Evolutionary conservation across 768 basidiomycete species (phyloP).

Genomic region (Trametopsis cervina): DNA sequence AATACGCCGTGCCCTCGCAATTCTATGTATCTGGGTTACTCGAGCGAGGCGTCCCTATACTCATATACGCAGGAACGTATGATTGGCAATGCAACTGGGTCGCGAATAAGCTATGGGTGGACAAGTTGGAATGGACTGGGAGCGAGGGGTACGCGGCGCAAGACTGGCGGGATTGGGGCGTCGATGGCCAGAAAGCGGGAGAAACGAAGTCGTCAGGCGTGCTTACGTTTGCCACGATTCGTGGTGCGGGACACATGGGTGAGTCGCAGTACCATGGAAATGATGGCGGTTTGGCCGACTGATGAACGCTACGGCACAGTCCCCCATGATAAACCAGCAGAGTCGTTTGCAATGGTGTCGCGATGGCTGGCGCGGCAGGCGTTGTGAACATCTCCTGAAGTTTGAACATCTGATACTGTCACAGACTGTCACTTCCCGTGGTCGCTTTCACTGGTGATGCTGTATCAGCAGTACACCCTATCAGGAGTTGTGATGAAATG

Average conservation of each 20-base stretch:
- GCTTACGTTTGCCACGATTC: constrained; percentile 58
- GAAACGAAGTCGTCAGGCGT: constrained; percentile 46
- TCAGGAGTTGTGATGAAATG: too few relatives aligned
- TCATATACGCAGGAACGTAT: constrained; percentile 70
- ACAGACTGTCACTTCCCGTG: too few relatives aligned
- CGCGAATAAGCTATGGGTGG: constrained; percentile 72
- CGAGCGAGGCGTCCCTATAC: constrained; percentile 66
- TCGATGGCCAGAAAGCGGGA: constrained; percentile 49
- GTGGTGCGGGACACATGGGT: constrained; percentile 60
- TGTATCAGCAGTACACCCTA: too few relatives aligned
- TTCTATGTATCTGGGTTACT: constrained; percentile 64
- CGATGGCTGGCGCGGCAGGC: constrained; percentile 48
- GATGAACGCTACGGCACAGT: constrained; percentile 30
- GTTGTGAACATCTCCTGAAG: constrained; percentile 10
- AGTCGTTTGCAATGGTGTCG: constrained; percentile 55
- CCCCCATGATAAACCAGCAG: constrained; percentile 62
- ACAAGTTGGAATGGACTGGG: constrained; percentile 68
- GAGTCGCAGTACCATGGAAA: constrained; percentile 24
- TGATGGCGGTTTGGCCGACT: constrained; percentile 1
- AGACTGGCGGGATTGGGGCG: constrained; percentile 53
- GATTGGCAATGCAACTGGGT: constrained; percentile 81
- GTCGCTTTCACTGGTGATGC: too few relatives aligned
- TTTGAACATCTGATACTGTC: too few relatives aligned
- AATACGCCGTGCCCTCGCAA: constrained; percentile 48
- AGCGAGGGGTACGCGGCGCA: constrained; percentile 39